Base-by-base conservation (phyloP, 768 basidiomycete genomes). In the Panus rudis region DNA sequence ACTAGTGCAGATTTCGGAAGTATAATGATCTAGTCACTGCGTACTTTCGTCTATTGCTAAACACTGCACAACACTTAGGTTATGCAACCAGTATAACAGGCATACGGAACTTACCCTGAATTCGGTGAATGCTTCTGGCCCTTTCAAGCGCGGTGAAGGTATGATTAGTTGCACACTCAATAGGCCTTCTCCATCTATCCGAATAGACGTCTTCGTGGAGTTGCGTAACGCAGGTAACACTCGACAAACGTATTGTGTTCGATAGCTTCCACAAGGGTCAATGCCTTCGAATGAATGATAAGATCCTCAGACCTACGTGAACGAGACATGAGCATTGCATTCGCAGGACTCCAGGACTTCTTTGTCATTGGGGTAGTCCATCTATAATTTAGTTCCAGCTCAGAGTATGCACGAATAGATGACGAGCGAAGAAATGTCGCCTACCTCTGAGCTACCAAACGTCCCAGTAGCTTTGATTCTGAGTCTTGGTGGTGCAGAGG, bases 361-460 rank as follows among this genome's bases (percentile, higher is more conserved):
- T 37, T 76, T 73, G 55, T 94, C 92, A 53, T 89, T 92, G 3
- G 92, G 92, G 49, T 93, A 98, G 63, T 99, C 93, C 81, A 97
- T 89, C 91, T 93, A 25, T 40, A 19, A 16, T 34, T 14, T 24
- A 23, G 11, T 16, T 21, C 50, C 41, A 45, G 28, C 19, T 45
- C 11, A 21, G 30, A 13, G 32, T 12, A n/a, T n/a, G n/a, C n/a
- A n/a, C n/a, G n/a, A n/a, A n/a, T n/a, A n/a, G n/a, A n/a, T n/a
- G n/a, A n/a, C n/a, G n/a, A 4, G 12, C n/a, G 10, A 4, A 30
- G 17, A 11, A 6, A 28, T 11, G 22, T 31, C 14, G 22, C 35
- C 27, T 34, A 87, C 91, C 71, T 94, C 88, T 1, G 88, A 87
- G 48, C 75, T 85, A 4, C 92, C 93, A 60, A 88, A 88, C 23